A percentile compares a stretch with the other conserved stretches of the same genome.
Conservation (phyloP, 2,329 filamentous ascomycete genomes). For the Anthostomella pinea region DNA sequence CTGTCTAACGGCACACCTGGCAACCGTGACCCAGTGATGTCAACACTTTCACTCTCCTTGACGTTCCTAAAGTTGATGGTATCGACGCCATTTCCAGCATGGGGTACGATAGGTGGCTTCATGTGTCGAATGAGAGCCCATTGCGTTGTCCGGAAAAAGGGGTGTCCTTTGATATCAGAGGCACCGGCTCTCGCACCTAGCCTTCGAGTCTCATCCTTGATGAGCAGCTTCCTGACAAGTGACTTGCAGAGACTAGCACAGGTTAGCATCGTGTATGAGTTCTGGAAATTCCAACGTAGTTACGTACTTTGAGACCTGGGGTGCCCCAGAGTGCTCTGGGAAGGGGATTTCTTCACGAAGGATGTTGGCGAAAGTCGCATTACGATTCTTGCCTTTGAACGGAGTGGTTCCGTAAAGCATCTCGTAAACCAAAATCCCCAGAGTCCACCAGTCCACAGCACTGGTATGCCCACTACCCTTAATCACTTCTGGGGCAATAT, state of each 20-base stretch:
- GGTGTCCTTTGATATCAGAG: constrained; percentile 92
- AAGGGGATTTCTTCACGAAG: constrained; percentile 93
- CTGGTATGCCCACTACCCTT: constrained; percentile 98
- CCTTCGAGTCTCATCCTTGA: constrained; percentile 94
- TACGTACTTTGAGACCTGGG: constrained; percentile 87
- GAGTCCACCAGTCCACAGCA: constrained; percentile 98
- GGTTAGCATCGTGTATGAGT: constrained; percentile 6
- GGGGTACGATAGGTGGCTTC: constrained; percentile 95
- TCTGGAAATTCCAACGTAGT: not conserved
- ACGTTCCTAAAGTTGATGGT: constrained; percentile 97
- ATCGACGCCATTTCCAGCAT: constrained; percentile 85
- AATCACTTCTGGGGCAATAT: constrained; percentile 97
- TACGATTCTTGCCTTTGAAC: constrained; percentile 99
- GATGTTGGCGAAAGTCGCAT: constrained; percentile 97
- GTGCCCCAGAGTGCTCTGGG: constrained; percentile 79
- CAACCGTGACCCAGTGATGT: constrained; percentile 65
- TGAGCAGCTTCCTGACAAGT: constrained; percentile 90
- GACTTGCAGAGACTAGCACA: constrained; percentile 82
- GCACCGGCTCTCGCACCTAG: constrained; percentile 92
- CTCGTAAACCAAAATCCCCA: constrained; percentile 96
- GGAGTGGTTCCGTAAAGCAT: constrained; percentile 98
- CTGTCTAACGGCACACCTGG: constrained; percentile 84
- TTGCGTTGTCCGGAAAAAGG: constrained; percentile 93
- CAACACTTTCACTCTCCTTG: constrained; percentile 94
- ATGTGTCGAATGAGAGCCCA: constrained; percentile 97